Base-by-base conservation (phyloP, 441 rosid genomes). In the Corymbia calophylla region DNA sequence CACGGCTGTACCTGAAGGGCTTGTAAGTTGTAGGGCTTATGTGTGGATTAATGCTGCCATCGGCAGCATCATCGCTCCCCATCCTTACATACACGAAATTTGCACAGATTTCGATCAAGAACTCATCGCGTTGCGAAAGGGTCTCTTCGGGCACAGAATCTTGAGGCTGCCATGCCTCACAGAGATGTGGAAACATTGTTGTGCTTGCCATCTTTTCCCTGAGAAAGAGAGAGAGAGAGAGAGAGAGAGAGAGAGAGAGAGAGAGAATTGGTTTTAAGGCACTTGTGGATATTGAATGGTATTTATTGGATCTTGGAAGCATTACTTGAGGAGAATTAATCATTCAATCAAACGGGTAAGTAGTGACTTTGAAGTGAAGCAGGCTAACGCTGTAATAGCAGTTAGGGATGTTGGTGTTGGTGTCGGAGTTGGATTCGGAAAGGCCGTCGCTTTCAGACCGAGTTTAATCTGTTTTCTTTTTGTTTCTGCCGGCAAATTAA, bases 141-240 rank as follows among this genome's bases (percentile, higher is more conserved):
- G 19, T 47, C 66, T 54, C 51, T 15, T 3, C 16, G 2, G 90
- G 66, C 31, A 53, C 47, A 51, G 56, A 66, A 53, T 86, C 12
- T 60, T 53, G 85, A 12, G 90, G 84, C 66, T 89, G 90, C 88
- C 88, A 89, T 68, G 68, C 90, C 88, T 68, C 66, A 11, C 90
- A 86, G 53, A 86, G 53, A 70, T 86, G 88, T 51, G 85, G 51
- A 27, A 89, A 49, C 82, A 68, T 51, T 54, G 86, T 8, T 25
- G 70, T 11, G 70, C 88, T 53, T 27, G 88, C 23, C 86, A 86
- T 89, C 21, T 51, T 19, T 73, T 8, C 18, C 21, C 47, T 25
- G 21, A 66, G 29, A 77, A 35, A 14, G 56, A 86, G 84, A 62
- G 88, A 60, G 88, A n/a, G n/a, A n/a, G n/a, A n/a, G n/a, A n/a